Evolutionary conservation across 2,329 filamentous ascomycete genomes (phyloP), one percentile per base, ranked within the genome.

Genomic region (Lasiodiplodia citricola): DNA sequence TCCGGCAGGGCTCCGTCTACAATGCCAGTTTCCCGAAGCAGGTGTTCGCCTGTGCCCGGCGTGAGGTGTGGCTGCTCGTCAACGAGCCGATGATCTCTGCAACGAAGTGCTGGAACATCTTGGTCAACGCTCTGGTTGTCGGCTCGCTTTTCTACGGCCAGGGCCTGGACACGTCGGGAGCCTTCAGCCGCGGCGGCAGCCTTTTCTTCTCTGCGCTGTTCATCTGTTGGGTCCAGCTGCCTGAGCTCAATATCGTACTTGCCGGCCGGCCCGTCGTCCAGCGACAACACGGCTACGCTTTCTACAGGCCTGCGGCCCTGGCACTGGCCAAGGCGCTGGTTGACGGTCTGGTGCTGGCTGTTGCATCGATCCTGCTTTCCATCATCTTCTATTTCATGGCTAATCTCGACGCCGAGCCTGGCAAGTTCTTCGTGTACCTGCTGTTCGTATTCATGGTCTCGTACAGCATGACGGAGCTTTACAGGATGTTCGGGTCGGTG

Each of bases 261-360:
- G 10, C 10, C 6, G 11, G 8, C 5, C 51, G 51, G 2, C 75
- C 91, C 2, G 84, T 72, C 87, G 0, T 91, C 89, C 72, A 81
- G 78, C 13, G 88, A 88, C 21, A 84, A 89, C 31, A 91, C 92
- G 0, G 96, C 97, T 73, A 91, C 76, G 93, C 93, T n/a, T 86
- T 97, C 31, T 96, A 96, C 75, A 93, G 96, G 74, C 93, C 94
- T 0, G 93, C 91, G 7, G 91, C 93, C 91, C 75, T 82, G 86
- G 14, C 84, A 93, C 72, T 81, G 86, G 38, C 96, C 92, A 84
- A 95, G 94, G 78, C 72, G 91, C 37, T 81, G n/a, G 82, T 83
- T 10, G 85, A 87, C 70, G 78, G 86, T 1, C 85, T 87, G 0
- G 81, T 90, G 4, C 73, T 89, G 1, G 66, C 88, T 0, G 83